Evolutionary conservation across 768 basidiomycete species (phyloP).

Genomic region (Leucogyrophana mollusca): DNA sequence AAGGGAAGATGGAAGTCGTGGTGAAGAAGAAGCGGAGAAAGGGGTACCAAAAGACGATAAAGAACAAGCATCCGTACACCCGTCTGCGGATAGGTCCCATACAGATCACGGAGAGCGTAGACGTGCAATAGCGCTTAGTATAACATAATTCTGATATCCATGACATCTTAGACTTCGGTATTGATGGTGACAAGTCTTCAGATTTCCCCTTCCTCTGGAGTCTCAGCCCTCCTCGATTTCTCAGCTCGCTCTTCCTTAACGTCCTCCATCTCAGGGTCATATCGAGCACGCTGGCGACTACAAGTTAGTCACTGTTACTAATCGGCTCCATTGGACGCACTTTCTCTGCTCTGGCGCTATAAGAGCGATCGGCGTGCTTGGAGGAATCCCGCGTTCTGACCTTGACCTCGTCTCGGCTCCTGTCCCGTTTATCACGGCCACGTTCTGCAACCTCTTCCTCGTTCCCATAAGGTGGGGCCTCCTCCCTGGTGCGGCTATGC

Average conservation of each 20-base stretch:
- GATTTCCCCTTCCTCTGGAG: slow-evolving; percentile 88
- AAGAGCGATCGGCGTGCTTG: slow-evolving; percentile 44
- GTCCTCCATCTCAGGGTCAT: slow-evolving; percentile 46
- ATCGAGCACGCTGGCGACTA: slow-evolving; percentile 47
- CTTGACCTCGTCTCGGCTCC: slow-evolving; percentile 34
- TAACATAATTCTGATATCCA: background rate
- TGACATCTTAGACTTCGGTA: too few species aligned
- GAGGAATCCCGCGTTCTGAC: slow-evolving; percentile 26
- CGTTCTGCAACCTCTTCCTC: slow-evolving; percentile 39
- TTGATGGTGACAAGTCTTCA: slow-evolving; percentile 27
- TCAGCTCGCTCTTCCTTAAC: slow-evolving; percentile 41
- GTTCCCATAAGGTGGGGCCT: slow-evolving; percentile 35
- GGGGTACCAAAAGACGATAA: slow-evolving; percentile 92
- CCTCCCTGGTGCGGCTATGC: slow-evolving; percentile 47
- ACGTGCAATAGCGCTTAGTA: background rate
- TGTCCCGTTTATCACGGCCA: slow-evolving; percentile 43
- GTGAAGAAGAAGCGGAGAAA: slow-evolving; percentile 99
- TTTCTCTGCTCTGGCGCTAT: slow-evolving; percentile 65
- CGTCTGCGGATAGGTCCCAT: slow-evolving; percentile 89
- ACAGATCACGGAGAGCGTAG: slow-evolving; percentile 33
- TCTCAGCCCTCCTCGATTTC: slow-evolving; percentile 56
- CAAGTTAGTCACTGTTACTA: slow-evolving; percentile 10
- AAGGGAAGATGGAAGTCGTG: slow-evolving; percentile 86
- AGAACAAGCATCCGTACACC: slow-evolving; percentile 95
- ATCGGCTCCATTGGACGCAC: slow-evolving; percentile 38